Evolutionary conservation across 345 rosid genomes (phyloP), one percentile per base, ranked within the genome.

Genomic region (Gossypium stocksii): DNA sequence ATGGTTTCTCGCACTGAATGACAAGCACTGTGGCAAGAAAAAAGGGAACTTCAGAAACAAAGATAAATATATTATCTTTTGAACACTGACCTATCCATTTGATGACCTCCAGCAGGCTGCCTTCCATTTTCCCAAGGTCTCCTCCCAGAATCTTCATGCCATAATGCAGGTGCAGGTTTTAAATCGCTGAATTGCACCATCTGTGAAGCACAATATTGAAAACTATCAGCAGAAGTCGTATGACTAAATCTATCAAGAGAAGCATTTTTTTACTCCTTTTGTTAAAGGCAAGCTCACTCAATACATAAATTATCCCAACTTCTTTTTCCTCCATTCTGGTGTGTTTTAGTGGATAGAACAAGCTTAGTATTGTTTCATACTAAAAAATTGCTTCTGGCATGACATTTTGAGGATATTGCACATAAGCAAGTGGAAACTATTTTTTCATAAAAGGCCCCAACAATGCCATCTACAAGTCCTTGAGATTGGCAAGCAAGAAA

Each of bases 61-160:
- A 41, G 19, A n/a, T 52, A 6, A n/a, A 48, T 25, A 49, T 12
- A 62, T 34, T 34, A 16, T 62, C 22, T 29, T 61, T 62, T 34
- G 45, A 62, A 29, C n/a, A 61, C n/a, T 15, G 38, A 61, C 66
- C 66, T 29, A 27, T 61, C 66, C 45, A 61, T 61, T 9, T 27
- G 66, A 61, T 61, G 19, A 29, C 4, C n/a, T 13, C 2, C 20
- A 14, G 12, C 29, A 57, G 62, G 12, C 63, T 54, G 12, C 87
- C 91, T 83, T 46, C 85, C 78, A 80, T 78, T 80, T 75, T 82
- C 87, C 88, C 88, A 80, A 62, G 88, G 89, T 82, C 82, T 85
- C 82, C 86, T 83, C 74, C 86, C 75, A 77, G 81, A 74, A 72
- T 91, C 97, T 80, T 93, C 97, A 79, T 93, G 99, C 99, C 99